Evolutionary conservation across 148 eudicot genomes (phyloP).

Genomic region (Vaccinium darrowii): DNA sequence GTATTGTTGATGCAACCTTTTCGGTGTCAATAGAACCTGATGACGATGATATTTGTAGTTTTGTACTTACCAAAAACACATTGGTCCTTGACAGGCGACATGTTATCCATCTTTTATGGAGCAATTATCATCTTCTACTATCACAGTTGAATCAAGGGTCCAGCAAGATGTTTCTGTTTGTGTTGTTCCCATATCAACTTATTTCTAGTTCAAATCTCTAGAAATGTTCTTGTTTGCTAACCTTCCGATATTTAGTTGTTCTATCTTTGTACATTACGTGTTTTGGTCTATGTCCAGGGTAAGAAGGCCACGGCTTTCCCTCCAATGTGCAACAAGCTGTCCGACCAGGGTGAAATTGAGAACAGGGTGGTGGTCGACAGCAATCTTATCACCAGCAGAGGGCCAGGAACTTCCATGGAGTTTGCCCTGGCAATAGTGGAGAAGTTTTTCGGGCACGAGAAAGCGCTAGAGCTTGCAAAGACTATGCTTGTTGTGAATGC

Average conservation of each 20-base stretch:
- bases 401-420: slow-evolving; percentile 92
- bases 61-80: no score
- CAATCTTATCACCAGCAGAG: slow-evolving; percentile 91
- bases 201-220: neutral
- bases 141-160: slow-evolving; percentile 83
- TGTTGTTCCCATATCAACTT: no score
- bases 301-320: slow-evolving; percentile 96
- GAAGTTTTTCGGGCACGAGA: slow-evolving; percentile 69
- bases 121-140: slow-evolving; percentile 75
- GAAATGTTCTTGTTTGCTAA: neutral
- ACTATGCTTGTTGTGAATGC: slow-evolving; percentile 57
- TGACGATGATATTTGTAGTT: neutral
- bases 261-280: neutral
- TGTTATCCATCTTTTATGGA: slow-evolving; percentile 96
- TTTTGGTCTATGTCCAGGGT: slow-evolving; percentile 45
- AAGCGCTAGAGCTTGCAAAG: slow-evolving; percentile 77
- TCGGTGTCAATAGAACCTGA: neutral
- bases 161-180: slow-evolving; percentile 58
- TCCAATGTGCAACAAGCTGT: slow-evolving; percentile 81
- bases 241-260: neutral
- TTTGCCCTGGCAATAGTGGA: slow-evolving; percentile 80
- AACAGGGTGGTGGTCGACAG: slow-evolving; percentile 91
- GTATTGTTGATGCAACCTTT: neutral
- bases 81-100: slow-evolving; percentile 64
- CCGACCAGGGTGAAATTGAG: slow-evolving; percentile 69